Conservation (phyloP, 2,329 filamentous ascomycete species). For the Neocatenulostroma microsporum region DNA sequence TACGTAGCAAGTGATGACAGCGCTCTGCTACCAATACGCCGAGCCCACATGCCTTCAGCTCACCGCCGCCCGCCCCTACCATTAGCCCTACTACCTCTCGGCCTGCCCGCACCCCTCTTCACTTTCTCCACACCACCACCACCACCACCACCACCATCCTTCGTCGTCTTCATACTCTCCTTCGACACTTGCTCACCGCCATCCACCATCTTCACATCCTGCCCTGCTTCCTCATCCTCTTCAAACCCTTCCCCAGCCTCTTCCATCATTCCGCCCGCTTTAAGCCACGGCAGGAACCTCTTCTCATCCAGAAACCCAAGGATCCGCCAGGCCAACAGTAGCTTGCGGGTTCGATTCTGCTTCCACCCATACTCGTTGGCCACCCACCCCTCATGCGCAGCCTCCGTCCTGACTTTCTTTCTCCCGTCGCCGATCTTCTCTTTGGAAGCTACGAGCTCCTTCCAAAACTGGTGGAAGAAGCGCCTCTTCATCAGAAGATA, state of each 20-base stretch:
- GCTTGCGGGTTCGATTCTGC: conserved; percentile 12
- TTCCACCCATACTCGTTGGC: conserved; percentile 10
- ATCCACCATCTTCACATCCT: no score
- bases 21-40: no score
- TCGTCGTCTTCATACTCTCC: neutral
- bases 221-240: neutral
- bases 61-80: no score
- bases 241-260: conserved; percentile 4
- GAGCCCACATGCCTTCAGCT: no score
- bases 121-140: no score
- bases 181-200: neutral
- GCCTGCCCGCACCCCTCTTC: no score
- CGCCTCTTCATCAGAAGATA: conserved; percentile 20
- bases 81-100: no score
- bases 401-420: conserved; percentile 10
- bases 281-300: conserved; percentile 14
- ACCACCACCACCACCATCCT: no score
- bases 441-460: conserved; percentile 7
- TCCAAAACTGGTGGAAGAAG: conserved; percentile 16
- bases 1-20: no score
- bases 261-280: conserved; percentile 17
- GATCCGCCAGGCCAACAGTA: conserved; percentile 17
- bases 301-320: conserved; percentile 21
- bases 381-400: conserved; percentile 16
- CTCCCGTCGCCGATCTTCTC: conserved; percentile 10